Evolutionary conservation across 2,329 filamentous ascomycete species (phyloP).

Genomic region (Fusarium stilboides): DNA sequence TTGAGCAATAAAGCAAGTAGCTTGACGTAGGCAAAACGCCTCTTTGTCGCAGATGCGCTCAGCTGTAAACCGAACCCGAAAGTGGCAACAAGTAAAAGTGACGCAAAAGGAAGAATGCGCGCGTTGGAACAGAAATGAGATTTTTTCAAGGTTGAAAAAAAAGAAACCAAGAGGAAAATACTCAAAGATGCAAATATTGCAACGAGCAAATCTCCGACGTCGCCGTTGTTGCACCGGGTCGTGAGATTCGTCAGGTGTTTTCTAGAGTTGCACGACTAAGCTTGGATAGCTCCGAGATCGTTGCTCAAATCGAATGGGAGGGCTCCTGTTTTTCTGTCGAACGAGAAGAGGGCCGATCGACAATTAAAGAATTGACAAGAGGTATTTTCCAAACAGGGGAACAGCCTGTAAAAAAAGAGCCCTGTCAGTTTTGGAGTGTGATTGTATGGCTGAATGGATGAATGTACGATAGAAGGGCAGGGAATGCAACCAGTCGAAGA

Average conservation of each 20-base stretch:
- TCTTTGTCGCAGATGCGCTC: constrained; percentile 51
- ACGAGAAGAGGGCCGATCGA: constrained; percentile 13
- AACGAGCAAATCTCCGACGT: constrained; percentile 42
- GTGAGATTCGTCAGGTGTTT: constrained; percentile 49
- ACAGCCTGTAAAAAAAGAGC: constrained; percentile 26
- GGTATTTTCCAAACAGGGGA: constrained; percentile 29
- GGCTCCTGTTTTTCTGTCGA: constrained; percentile 20
- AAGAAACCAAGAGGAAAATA: background rate
- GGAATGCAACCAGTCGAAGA: constrained; percentile 42
- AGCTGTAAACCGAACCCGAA: constrained; percentile 36
- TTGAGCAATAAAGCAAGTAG: constrained; percentile 35
- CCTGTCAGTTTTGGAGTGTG: constrained; percentile 32
- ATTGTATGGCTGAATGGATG: constrained; percentile 30
- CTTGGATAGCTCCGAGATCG: constrained; percentile 48
- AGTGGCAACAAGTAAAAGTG: constrained; percentile 30
- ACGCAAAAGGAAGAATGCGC: constrained; percentile 26
- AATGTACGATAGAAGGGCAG: constrained; percentile 29
- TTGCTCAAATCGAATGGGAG: constrained; percentile 19
- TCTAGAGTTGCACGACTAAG: constrained; percentile 38
- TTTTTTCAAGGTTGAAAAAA: constrained; percentile 20
- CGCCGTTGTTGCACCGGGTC: constrained; percentile 39
- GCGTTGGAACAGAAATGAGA: constrained; percentile 13
- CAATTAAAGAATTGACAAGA: constrained; percentile 20
- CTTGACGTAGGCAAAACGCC: constrained; percentile 48
- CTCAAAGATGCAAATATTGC: constrained; percentile 4